phyloP scores from a whole-genome alignment of 768 basidiomycete species.

The Candolleomyces efflorescens region DNA sequence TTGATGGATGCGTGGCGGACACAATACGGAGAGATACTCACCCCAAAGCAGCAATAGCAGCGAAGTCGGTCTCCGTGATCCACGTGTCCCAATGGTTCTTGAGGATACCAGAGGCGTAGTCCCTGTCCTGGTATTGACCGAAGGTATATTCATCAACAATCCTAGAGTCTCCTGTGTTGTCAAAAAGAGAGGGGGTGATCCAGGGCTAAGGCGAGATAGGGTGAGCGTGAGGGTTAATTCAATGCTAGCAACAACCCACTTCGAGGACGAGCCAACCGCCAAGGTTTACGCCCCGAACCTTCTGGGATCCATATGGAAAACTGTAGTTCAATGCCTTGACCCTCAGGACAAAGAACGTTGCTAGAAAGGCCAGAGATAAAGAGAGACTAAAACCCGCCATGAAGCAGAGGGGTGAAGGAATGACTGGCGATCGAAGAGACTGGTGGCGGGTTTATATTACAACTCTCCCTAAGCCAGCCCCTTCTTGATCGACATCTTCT shows the following conservation, averaged over 20 bases:
- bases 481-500: not conserved
- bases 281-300: slow-evolving; percentile 81
- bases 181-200: slow-evolving; percentile 76
- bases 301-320: slow-evolving; percentile 70
- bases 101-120: slow-evolving; percentile 47
- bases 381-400: not conserved
- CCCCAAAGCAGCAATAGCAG: slow-evolving; percentile 72
- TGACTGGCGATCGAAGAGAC: not conserved
- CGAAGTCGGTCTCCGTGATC: slow-evolving; percentile 82
- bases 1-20: slow-evolving; percentile 4
- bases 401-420: not conserved
- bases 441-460: not conserved
- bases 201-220: slow-evolving; percentile 46
- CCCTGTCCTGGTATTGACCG: slow-evolving; percentile 51
- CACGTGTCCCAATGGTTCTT: slow-evolving; percentile 75
- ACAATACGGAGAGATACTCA: slow-evolving; percentile 25
- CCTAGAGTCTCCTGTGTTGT: slow-evolving; percentile 51
- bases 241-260: slow-evolving; percentile 18
- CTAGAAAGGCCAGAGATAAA: not conserved
- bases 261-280: slow-evolving; percentile 55
- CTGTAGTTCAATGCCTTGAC: slow-evolving; percentile 21
- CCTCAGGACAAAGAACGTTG: not conserved
- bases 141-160: slow-evolving; percentile 82
- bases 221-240: slow-evolving; percentile 8
- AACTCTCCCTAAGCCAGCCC: not conserved